Conservation (phyloP, 2,329 filamentous ascomycete genomes). For the Colletotrichum sp. region DNA sequence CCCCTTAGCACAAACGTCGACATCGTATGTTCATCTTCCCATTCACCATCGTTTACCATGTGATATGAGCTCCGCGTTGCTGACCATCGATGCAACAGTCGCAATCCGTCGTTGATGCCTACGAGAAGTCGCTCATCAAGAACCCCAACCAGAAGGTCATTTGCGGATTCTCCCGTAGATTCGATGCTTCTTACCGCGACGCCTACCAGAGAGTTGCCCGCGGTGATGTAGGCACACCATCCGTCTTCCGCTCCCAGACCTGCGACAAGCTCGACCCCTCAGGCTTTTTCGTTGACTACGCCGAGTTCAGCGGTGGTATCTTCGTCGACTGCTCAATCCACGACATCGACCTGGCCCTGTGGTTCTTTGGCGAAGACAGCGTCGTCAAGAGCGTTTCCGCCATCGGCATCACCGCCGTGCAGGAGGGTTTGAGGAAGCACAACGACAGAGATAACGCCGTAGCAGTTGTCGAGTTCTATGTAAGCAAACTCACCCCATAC, state of each 20-base stretch:
- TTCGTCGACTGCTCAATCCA: constrained; percentile 76
- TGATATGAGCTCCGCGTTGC: neutral
- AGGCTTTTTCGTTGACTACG: constrained; percentile 73
- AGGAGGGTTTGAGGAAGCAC: constrained; percentile 35
- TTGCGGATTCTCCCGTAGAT: constrained; percentile 45
- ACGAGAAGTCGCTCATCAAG: constrained; percentile 36
- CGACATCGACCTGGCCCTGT: constrained; percentile 56
- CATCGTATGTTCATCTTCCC: constrained; percentile 46
- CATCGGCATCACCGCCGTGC: constrained; percentile 34
- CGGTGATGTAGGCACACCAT: constrained; percentile 63
- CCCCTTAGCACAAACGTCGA: constrained; percentile 63
- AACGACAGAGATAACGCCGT: constrained; percentile 35
- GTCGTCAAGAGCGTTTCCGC: constrained; percentile 35
- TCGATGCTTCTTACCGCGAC: constrained; percentile 69
- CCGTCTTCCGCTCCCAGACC: constrained; percentile 68
- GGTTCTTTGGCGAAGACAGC: constrained; percentile 36
- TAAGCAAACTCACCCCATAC: neutral
- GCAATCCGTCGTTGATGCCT: constrained; percentile 63
- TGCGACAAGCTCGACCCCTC: constrained; percentile 69
- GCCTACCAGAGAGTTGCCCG: constrained; percentile 55
- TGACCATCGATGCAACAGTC: constrained; percentile 42
- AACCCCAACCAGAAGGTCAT: constrained; percentile 68
- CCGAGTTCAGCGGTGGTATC: constrained; percentile 68
- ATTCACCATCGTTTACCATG: neutral
- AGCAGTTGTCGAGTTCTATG: constrained; percentile 66